phyloP scores from a whole-genome alignment of 306 rosid species.

The Dalbergia oliveri region DNA sequence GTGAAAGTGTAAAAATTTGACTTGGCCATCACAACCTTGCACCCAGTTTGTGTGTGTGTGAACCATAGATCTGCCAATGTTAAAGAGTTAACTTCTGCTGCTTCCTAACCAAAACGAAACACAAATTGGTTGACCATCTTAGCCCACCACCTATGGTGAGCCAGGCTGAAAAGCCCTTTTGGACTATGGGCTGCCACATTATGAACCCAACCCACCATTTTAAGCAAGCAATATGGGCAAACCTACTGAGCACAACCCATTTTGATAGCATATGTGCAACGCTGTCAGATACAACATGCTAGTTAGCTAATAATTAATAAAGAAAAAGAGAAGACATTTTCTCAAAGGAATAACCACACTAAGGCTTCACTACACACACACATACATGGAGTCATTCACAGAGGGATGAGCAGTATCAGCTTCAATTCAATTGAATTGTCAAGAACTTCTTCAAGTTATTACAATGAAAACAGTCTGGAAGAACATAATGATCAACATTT shows the following conservation, averaged over 20 bases:
- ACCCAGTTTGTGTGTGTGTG: no score
- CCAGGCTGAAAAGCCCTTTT: not conserved
- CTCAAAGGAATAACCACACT: not conserved
- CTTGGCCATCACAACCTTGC: no score
- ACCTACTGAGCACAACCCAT: not conserved
- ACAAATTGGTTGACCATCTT: no score
- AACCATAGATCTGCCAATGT: no score
- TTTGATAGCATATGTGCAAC: no score
- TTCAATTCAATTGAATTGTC: constrained; percentile 3
- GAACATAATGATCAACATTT: not conserved
- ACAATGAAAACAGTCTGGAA: not conserved
- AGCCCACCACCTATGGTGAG: no score
- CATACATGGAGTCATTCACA: not conserved
- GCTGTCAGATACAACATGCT: not conserved
- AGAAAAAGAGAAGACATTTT: not conserved
- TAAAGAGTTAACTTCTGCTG: no score
- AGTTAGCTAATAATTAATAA: not conserved
- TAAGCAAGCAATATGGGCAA: not conserved
- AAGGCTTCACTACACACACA: not conserved
- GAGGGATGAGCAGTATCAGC: not conserved
- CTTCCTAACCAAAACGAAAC: no score
- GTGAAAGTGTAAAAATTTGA: not conserved
- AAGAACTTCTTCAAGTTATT: not conserved
- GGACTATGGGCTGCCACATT: not conserved
- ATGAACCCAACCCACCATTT: no score